Percentiles rank a stretch among this genome's conserved stretches.
phyloP scores from a whole-genome alignment of 2,329 filamentous ascomycete genomes.

The Lithohypha guttulata region DNA sequence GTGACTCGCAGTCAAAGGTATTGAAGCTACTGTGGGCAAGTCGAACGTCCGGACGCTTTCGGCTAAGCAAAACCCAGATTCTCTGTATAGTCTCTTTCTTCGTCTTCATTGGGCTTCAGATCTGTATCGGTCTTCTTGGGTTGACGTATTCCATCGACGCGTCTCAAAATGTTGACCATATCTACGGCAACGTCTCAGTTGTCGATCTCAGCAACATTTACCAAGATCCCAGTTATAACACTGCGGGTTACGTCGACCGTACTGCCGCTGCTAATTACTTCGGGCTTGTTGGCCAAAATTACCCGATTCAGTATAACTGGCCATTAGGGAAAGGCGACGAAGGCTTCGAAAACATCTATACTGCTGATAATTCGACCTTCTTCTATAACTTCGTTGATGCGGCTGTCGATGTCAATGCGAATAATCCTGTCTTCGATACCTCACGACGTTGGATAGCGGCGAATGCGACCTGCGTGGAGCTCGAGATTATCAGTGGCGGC shows the following conservation, averaged over 20 bases:
- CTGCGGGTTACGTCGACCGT: background rate
- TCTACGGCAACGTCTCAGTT: constrained; percentile 6
- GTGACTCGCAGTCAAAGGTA: constrained; percentile 19
- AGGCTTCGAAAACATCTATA: constrained; percentile 4
- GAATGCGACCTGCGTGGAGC: constrained; percentile 2
- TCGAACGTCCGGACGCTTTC: constrained; percentile 11
- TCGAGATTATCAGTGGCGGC: constrained; percentile 4
- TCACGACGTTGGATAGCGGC: background rate
- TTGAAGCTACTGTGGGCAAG: constrained; percentile 14
- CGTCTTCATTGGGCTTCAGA: constrained; percentile 15
- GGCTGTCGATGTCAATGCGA: background rate
- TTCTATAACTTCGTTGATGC: constrained; percentile 7
- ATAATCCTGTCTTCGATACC: background rate
- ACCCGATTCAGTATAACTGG: background rate
- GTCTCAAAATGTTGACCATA: constrained; percentile 4
- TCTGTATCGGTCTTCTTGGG: constrained; percentile 19
- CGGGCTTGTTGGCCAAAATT: constrained; percentile 6
- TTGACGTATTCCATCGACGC: constrained; percentile 20
- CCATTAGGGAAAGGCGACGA: background rate
- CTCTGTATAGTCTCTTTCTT: constrained; percentile 16
- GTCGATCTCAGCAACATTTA: constrained; percentile 7
- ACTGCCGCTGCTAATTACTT: constrained; percentile 4
- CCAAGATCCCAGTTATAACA: background rate
- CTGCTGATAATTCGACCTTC: constrained; percentile 6
- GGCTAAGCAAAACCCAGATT: constrained; percentile 17